A percentile compares a stretch with the other conserved stretches of the same genome.
Evolutionary conservation across 202 grass and related monocot species (phyloP).

Genomic region (Saccharum hybrid): DNA sequence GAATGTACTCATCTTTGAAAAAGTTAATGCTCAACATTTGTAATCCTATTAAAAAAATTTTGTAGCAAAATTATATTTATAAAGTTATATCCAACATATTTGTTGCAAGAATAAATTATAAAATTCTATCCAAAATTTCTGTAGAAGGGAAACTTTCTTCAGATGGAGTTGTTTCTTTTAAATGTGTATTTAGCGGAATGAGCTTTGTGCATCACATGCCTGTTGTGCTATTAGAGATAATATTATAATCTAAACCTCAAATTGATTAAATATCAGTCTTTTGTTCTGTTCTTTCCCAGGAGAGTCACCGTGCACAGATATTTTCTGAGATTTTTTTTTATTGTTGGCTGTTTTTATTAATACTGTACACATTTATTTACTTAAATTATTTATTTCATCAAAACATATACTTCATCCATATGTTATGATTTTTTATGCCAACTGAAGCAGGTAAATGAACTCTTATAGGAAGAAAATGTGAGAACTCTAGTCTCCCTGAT

Average conservation of each 20-base stretch:
- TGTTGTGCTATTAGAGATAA: neutral
- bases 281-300: slow-evolving; percentile 6
- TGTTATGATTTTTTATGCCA: neutral
- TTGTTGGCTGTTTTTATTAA: neutral
- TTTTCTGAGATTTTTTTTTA: neutral
- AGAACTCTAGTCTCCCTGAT: slow-evolving; percentile 6
- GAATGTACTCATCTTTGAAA: too few relatives aligned
- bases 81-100: too few relatives aligned
- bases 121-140: too few relatives aligned
- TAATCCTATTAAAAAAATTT: too few relatives aligned
- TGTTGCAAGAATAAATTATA: too few relatives aligned
- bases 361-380: neutral
- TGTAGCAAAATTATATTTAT: too few relatives aligned
- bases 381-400: slow-evolving; percentile 12
- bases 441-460: neutral
- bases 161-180: neutral
- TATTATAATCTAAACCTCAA: neutral
- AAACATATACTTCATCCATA: slow-evolving; percentile 10
- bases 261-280: neutral
- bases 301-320: neutral
- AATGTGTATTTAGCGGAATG: too few relatives aligned
- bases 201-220: neutral
- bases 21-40: too few relatives aligned
- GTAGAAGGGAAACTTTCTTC: too few relatives aligned
- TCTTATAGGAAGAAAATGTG: neutral